Evolutionary conservation across 257 asterid genomes (phyloP).

Genomic region (Nyctanthes arbortristis): DNA sequence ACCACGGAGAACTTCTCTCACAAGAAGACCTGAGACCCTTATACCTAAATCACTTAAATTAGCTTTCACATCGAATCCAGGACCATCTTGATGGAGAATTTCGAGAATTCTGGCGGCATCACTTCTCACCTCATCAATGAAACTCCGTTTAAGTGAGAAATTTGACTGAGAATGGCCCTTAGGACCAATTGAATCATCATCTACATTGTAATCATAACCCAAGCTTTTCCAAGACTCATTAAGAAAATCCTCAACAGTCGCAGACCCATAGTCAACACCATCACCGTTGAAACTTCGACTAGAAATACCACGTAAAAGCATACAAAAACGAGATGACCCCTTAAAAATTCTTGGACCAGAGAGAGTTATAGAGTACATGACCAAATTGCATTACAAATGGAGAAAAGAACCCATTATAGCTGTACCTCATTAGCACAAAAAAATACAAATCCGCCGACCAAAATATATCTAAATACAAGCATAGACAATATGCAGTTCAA

Average conservation of each 20-base stretch:
- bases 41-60: conserved; percentile 52
- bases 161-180: conserved; percentile 30
- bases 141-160: conserved; percentile 36
- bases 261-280: conserved; percentile 61
- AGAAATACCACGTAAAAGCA: too few relatives aligned
- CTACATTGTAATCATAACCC: conserved; percentile 31
- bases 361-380: too few relatives aligned
- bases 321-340: too few relatives aligned
- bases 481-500: conserved; percentile 17
- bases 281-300: too few relatives aligned
- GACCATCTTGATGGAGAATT: conserved; percentile 78
- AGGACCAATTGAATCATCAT: conserved; percentile 34
- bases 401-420: conserved; percentile 36
- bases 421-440: conserved; percentile 22
- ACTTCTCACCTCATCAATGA: conserved; percentile 45
- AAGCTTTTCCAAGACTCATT: conserved; percentile 64
- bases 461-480: conserved; percentile 8
- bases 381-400: conserved; percentile 22
- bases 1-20: conserved; percentile 77
- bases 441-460: conserved; percentile 9
- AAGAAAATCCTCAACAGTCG: conserved; percentile 64
- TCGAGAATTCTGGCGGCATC: conserved; percentile 68
- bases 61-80: conserved; percentile 62
- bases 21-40: conserved; percentile 81
- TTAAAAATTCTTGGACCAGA: too few relatives aligned